A percentile compares a stretch with the other conserved stretches of the same genome.
phyloP scores from a whole-genome alignment of 768 basidiomycete genomes.

The Suillus weaverae region DNA sequence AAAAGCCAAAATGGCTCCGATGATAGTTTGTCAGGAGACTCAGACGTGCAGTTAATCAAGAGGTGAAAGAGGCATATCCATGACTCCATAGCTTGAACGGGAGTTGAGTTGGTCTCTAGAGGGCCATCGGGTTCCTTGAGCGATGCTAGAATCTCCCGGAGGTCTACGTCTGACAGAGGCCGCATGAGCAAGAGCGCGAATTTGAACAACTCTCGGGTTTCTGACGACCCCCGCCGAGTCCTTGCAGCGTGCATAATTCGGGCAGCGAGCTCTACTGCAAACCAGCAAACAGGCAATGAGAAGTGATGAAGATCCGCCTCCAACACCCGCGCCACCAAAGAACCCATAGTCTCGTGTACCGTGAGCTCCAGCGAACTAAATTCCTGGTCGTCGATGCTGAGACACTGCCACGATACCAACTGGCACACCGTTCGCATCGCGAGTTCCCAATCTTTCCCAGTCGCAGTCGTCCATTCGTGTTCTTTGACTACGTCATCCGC shows the following conservation, averaged over 20 bases:
- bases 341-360: constrained; percentile 38
- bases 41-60: constrained; percentile 29
- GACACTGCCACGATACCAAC: constrained; percentile 46
- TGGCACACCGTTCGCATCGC: constrained; percentile 43
- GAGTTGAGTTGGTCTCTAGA: constrained; percentile 36
- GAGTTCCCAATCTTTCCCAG: constrained; percentile 39
- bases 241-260: constrained; percentile 35
- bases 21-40: constrained; percentile 12
- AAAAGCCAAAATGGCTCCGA: constrained; percentile 47
- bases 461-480: constrained; percentile 24
- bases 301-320: constrained; percentile 35
- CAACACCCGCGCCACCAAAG: constrained; percentile 40
- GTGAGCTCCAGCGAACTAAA: constrained; percentile 29
- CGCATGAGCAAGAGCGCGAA: constrained; percentile 44
- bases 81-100: constrained; percentile 54
- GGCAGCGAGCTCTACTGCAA: constrained; percentile 55
- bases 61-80: constrained; percentile 78
- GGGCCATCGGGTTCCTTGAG: constrained; percentile 21
- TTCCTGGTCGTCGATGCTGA: constrained; percentile 36
- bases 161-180: constrained; percentile 53
- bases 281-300: constrained; percentile 58
- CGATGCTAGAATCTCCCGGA: constrained; percentile 34
- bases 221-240: constrained; percentile 27
- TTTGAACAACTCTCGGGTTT: constrained; percentile 22
- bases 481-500: constrained; percentile 38